Evolutionary conservation across 371 early-diverging fungal genomes (phyloP), one percentile per base, ranked within the genome.

Genomic region (Rhizopus arrhizus): DNA sequence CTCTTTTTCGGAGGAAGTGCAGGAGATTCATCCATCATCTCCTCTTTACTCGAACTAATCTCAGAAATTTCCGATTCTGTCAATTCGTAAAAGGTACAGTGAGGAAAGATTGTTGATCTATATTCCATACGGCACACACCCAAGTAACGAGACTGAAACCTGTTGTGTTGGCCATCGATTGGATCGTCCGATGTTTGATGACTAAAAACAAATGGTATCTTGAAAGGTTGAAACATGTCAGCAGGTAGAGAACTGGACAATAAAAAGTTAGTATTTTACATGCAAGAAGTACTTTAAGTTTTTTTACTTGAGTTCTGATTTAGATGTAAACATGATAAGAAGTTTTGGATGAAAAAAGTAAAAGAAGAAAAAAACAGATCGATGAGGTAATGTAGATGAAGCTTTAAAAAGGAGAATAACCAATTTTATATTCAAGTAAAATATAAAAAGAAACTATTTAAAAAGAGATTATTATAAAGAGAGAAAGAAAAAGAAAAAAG

Each of bases 1-100:
- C 76, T 57, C 45, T 79, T 79, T 49, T 79, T 79, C 5, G 74
- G 79, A 12, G 79, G 74, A 4, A 75, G 59, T 51, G n/a, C 16
- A 36, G 22, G 53, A 29, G 48, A 29, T 38, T 53, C 45, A 46
- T 38, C 47, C 58, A 5, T 56, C 58, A 13, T 28, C n/a, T 41
- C 42, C 29, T 65, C 49, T 41, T 51, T 31, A 38, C 46, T 42
- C 11, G 35, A 16, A n/a, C 22, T 31, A 28, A 46, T 22, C 16
- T 71, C 73, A 64, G 77, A 73, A 69, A 71, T 77, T 71, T 77
- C 78, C 64, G 74, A 77, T 55, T 71, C 72, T 46, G 68, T 66
- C 49, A 78, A 69, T 62, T 78, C 75, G 62, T 69, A 78, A 41
- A 78, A 74, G 1, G 65, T 55, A 34, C 59, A 65, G 10, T 56